phyloP scores from a whole-genome alignment of 306 rosid genomes.

The Purshia tridentata region DNA sequence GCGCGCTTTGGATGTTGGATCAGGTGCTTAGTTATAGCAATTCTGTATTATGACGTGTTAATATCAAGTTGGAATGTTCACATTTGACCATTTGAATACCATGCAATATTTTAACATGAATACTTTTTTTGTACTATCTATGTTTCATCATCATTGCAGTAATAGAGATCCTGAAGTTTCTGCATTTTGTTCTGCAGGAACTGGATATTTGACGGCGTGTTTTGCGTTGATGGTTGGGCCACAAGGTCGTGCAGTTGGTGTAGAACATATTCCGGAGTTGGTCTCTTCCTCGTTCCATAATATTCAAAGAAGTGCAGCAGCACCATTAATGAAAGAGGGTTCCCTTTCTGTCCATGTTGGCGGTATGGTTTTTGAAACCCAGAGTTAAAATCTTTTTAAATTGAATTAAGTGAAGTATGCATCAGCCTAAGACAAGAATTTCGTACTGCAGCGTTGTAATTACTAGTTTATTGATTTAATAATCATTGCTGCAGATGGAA shows the following conservation, averaged over 20 bases:
- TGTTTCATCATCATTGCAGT: not conserved
- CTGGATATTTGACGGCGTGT: conserved; percentile 93
- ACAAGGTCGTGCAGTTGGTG: conserved; percentile 73
- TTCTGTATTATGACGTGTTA: not conserved
- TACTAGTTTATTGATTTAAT: not conserved
- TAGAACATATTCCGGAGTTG: conserved; percentile 95
- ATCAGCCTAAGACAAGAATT: not conserved
- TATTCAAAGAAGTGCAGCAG: conserved; percentile 74
- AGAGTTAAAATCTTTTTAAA: not conserved
- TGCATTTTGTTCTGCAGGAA: conserved; percentile 49
- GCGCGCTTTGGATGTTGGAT: conserved; percentile 90
- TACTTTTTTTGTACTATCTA: not conserved
- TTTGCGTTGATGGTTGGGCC: conserved; percentile 92
- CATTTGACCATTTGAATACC: not conserved
- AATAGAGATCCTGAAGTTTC: conserved; percentile 9
- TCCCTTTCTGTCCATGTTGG: conserved; percentile 72
- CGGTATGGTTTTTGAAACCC: conserved; percentile 49
- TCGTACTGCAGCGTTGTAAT: too few species aligned
- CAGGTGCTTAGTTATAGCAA: conserved; percentile 44
- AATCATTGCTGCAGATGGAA: conserved; percentile 60
- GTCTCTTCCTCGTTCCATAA: conserved; percentile 66
- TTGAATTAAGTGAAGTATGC: not conserved
- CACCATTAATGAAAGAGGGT: conserved; percentile 65
- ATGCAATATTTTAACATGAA: not conserved
- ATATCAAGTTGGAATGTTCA: not conserved